Base-by-base conservation (phyloP, 2,329 filamentous ascomycete genomes). In the Cercospora sp. region DNA sequence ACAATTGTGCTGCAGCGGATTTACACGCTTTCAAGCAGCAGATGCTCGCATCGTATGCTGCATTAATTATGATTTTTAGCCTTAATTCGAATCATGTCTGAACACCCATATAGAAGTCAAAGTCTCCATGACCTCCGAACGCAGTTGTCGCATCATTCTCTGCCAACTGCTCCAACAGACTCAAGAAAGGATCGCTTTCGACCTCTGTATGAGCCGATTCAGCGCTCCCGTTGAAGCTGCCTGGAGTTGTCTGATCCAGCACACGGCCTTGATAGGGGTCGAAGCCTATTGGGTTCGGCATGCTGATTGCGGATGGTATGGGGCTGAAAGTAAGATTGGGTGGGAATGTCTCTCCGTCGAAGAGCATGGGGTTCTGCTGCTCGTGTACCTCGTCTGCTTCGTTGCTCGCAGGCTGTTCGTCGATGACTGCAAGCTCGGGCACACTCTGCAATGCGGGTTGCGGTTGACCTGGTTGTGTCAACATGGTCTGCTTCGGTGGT, bases 121-220 rank as follows among this genome's bases (percentile, higher is more conserved):
- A 81, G 76, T 94, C 91, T 71, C 86, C 90, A 12, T 90, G 90
- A 9, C 89, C 87, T 0, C 89, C 91, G 28, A 73, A 68, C 62
- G 87, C 83, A 51, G 28, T 55, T 13, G 84, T 84, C 63, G 91
- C 86, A 79, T 94, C 91, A 74, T 92, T 93, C 79, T 95, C 91
- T 0, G 91, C 92, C 67, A 95, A 83, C 80, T 95, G 91, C 77
- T 95, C 92, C 40, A 95, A 81, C 51, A 95, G 80, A 69, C 87
- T 91, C 49, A 95, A 79, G 76, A 96, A 95, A 0, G 92, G 91
- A 75, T 95, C 92, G 73, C 91, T 93, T 72, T 94, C 91, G 21
- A 76, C 74, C 68, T 82, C 81, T 24, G 80, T 81, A 61, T 81
- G 78, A 61, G 76, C 78, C 13, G 76, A 78, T n/a, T 77, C 78